Percentiles rank a stretch among this genome's conserved stretches.
phyloP scores from a whole-genome alignment of 495 filamentous ascomycete genomes.

The Xylaria bambusicola region DNA sequence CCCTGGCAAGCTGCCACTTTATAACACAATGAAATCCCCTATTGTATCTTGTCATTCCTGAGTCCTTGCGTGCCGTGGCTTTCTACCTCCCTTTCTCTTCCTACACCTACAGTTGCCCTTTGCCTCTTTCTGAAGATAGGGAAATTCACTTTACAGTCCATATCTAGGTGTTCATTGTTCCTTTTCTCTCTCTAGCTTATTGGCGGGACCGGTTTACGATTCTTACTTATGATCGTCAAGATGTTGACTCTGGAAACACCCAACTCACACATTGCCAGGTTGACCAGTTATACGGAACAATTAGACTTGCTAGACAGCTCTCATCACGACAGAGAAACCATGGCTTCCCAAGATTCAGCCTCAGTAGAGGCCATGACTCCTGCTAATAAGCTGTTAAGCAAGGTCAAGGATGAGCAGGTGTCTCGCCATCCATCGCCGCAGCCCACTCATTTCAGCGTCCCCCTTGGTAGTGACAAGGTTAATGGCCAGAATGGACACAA shows the following conservation, averaged over 20 bases:
- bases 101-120: background rate
- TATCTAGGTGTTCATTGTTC: background rate
- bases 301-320: slow-evolving; percentile 36
- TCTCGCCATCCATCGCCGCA: slow-evolving; percentile 77
- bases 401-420: slow-evolving; percentile 35
- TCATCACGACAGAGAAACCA: slow-evolving; percentile 24
- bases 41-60: background rate
- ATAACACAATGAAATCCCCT: background rate
- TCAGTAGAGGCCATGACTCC: slow-evolving; percentile 20
- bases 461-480: slow-evolving; percentile 35
- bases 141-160: too few species aligned
- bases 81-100: background rate
- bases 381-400: slow-evolving; percentile 40
- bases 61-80: background rate
- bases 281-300: slow-evolving; percentile 36
- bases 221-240: slow-evolving; percentile 27
- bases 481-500: slow-evolving; percentile 43
- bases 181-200: background rate
- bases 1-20: background rate
- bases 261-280: slow-evolving; percentile 47
- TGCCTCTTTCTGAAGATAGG: too few species aligned
- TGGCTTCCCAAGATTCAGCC: slow-evolving; percentile 28
- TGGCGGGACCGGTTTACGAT: background rate
- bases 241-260: slow-evolving; percentile 45
- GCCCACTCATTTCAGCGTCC: slow-evolving; percentile 85